Percentiles rank a stretch among this genome's conserved stretches.
Conservation (phyloP, 2,329 filamentous ascomycete genomes). For the Venturia oleaginea region DNA sequence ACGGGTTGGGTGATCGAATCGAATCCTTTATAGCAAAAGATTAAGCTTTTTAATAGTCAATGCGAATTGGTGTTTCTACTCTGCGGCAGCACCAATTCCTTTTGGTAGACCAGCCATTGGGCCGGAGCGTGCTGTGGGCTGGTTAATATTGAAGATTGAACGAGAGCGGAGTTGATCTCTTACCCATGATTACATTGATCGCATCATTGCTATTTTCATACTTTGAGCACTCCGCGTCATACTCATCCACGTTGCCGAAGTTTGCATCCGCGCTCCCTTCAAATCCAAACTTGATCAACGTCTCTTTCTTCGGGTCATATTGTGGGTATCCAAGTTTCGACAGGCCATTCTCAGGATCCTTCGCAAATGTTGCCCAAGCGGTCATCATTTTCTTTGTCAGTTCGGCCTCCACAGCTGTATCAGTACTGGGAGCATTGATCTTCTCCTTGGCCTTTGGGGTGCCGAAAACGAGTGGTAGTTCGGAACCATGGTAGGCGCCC, state of each 20-base stretch:
- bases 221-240: slow-evolving; percentile 4
- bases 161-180: background rate
- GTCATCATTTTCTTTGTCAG: slow-evolving; percentile 7
- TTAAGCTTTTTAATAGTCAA: background rate
- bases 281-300: slow-evolving; percentile 10
- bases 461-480: slow-evolving; percentile 12
- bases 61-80: background rate
- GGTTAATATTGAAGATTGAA: background rate
- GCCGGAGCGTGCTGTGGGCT: background rate
- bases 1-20: no score
- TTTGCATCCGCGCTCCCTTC: background rate
- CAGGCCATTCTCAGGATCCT: slow-evolving; percentile 13
- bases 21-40: background rate
- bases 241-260: background rate
- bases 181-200: slow-evolving; percentile 6
- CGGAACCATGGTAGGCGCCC: slow-evolving; percentile 13
- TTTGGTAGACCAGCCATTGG: background rate
- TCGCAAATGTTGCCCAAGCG: slow-evolving; percentile 12
- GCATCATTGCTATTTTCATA: slow-evolving; percentile 7
- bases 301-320: slow-evolving; percentile 10
- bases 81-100: background rate
- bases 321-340: slow-evolving; percentile 10
- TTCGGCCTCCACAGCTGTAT: background rate
- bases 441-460: slow-evolving; percentile 7
- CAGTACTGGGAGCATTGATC: background rate